Conservation (phyloP, 2,329 filamentous ascomycete genomes). For the Pezicula neosporulosa region DNA sequence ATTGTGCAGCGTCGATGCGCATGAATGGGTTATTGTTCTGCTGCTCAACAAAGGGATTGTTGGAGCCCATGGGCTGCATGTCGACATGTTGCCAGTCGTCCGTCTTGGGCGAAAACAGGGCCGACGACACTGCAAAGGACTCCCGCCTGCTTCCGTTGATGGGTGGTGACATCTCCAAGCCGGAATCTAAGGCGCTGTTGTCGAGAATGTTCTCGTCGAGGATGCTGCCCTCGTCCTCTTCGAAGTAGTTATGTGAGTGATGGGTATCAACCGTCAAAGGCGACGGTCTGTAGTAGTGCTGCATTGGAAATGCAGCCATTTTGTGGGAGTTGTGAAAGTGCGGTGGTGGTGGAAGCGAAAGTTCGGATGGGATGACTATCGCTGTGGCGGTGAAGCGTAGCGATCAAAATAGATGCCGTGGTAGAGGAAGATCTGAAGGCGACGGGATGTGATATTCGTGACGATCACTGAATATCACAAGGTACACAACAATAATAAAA, state of each 20-base stretch:
- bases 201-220: conserved; percentile 60
- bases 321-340: conserved; percentile 15
- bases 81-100: conserved; percentile 63
- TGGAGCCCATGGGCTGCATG: conserved; percentile 61
- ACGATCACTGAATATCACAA: neutral
- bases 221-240: conserved; percentile 57
- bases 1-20: conserved; percentile 53
- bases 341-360: conserved; percentile 17
- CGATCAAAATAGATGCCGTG: conserved; percentile 14
- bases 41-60: conserved; percentile 57
- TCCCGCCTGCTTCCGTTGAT: conserved; percentile 61
- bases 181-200: conserved; percentile 55
- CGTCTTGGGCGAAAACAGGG: conserved; percentile 62
- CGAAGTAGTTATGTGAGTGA: conserved; percentile 48
- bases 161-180: conserved; percentile 59
- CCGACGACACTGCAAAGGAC: conserved; percentile 56
- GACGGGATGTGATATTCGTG: conserved; percentile 12
- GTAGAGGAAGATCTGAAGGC: conserved; percentile 1
- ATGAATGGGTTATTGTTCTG: conserved; percentile 64
- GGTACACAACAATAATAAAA: too few species aligned
- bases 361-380: conserved; percentile 14
- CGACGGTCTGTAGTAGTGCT: conserved; percentile 28
- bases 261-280: conserved; percentile 28
- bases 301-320: conserved; percentile 28
- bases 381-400: conserved; percentile 26